Base-by-base conservation (phyloP, 768 basidiomycete species). In the Mycena latifolia region DNA sequence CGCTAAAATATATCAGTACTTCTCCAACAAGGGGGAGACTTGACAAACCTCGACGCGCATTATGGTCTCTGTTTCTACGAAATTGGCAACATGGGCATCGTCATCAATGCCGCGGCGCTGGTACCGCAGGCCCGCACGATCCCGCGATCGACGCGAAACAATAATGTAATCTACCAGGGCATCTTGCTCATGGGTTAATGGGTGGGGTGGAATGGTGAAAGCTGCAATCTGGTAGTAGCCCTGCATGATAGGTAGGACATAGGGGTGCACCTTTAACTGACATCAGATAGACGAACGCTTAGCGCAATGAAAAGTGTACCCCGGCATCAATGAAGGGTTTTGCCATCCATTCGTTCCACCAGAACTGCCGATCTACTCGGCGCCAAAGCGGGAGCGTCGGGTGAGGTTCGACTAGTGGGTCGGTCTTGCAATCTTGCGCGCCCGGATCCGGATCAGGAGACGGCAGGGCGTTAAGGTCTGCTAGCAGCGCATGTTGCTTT, bases 101-200 rank as follows among this genome's bases (percentile, higher is more conserved):
- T 96, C 94, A 72, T 99, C 96, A 56, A 98, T 88, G 2, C 98
- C 98, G 72, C 98, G 84, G 46, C 98, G 86, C 77, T 99, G 98
- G 78, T 97, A 99, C 47, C 98, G 85, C 70, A 99, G 80, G 1
- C 98, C 98, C 7, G 96, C 95, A 48, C 98, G 87, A 76, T 98
- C 89, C 69, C 91, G 86, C 46, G 94, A 95, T 15, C 98, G 82
- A 43, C 98, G 84, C 2, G 96, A 98, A 35, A 96, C 85, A 54
- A 99, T 82, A 27, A 90, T 82, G 70, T 98, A 94, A 67, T 94
- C 90, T 12, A 95, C 88, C 8, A 81, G 75, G 0, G 82, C 81
- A 48, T 84, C 82, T n/a, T 83, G 78, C 37, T 82, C 82, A 14
- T 78, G 76, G 10, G 80, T 73, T 24, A 79, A 73, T 37, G 81